phyloP scores from a whole-genome alignment of 345 rosid species.

The Eucalyptus microcorys region DNA sequence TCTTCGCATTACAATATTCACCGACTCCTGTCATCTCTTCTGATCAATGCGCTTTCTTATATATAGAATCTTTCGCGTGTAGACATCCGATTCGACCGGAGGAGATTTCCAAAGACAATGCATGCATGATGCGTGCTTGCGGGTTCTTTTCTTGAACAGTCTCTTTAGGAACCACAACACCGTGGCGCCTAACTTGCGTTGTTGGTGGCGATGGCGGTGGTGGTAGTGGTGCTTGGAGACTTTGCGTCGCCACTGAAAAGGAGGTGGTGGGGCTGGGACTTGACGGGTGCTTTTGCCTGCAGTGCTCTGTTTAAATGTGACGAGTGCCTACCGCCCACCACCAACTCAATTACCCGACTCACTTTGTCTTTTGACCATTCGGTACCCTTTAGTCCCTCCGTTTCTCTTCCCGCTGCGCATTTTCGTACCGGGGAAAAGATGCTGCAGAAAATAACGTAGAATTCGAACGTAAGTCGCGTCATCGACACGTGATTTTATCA shows the following conservation, averaged over 20 bases:
- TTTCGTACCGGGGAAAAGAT: neutral
- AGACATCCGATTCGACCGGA: neutral
- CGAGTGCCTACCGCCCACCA: neutral
- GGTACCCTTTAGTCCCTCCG: neutral
- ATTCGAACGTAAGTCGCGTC: neutral
- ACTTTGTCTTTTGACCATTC: neutral
- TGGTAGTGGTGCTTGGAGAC: neutral
- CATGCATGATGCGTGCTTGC: neutral
- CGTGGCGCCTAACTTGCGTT: neutral
- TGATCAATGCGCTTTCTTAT: neutral
- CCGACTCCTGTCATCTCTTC: neutral
- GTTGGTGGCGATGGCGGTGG: neutral
- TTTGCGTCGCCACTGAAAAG: neutral
- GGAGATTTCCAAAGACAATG: neutral
- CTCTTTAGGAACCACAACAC: neutral
- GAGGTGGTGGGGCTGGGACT: neutral
- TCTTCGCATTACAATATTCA: neutral
- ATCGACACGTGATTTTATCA: neutral
- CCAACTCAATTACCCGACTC: neutral
- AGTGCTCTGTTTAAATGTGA: neutral
- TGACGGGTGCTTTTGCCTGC: neutral
- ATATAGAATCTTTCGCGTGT: neutral
- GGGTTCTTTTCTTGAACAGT: neutral
- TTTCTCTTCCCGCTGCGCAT: neutral
- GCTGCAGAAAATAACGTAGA: neutral